A percentile compares a stretch with the other conserved stretches of the same genome.
Evolutionary conservation across 257 asterid species (phyloP).

Genomic region (Ligustrum vulgare): DNA sequence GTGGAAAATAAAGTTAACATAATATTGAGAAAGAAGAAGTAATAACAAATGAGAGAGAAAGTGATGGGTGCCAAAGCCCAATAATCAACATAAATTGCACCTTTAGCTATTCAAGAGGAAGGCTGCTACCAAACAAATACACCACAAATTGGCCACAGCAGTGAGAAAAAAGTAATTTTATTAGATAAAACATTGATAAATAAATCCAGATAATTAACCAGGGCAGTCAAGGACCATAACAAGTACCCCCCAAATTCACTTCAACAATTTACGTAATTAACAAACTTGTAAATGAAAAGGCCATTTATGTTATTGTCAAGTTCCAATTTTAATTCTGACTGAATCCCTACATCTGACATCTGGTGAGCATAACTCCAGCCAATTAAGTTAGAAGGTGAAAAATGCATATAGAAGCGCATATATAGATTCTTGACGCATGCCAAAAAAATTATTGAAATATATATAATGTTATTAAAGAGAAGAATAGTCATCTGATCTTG

Average conservation of each 20-base stretch:
- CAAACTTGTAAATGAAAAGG: background rate
- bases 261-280: background rate
- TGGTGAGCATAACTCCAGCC: background rate
- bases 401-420: background rate
- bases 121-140: conserved; percentile 4
- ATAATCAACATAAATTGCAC: conserved; percentile 1
- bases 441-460: background rate
- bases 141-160: background rate
- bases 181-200: background rate
- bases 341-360: background rate
- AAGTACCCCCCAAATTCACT: background rate
- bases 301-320: background rate
- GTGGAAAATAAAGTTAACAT: conserved; percentile 15
- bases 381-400: background rate
- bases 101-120: background rate
- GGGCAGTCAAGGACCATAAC: background rate
- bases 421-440: background rate
- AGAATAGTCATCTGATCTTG: background rate
- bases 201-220: background rate
- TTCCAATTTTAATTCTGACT: background rate
- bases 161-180: background rate
- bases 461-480: background rate
- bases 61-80: background rate
- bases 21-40: conserved; percentile 6
- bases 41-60: conserved; percentile 11